Base-by-base conservation (phyloP, 2,329 filamentous ascomycete genomes). In the Pezicula carpinea region DNA sequence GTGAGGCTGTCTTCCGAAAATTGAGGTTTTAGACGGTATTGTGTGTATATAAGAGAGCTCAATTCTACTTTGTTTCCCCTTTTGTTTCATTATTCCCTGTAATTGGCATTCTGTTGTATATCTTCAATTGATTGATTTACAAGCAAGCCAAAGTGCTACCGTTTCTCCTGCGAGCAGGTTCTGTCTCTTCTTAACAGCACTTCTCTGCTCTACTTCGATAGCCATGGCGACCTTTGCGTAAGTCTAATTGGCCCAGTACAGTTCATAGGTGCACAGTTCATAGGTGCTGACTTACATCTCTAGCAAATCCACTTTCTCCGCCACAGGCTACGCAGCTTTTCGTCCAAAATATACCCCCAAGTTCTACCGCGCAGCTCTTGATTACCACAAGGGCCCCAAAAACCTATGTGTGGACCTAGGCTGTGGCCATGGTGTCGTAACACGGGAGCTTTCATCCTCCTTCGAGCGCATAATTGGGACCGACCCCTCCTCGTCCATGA, bases 381-480 rank as follows among this genome's bases (percentile, higher is more conserved):
- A 61, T 18, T 83, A 77, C 61, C 78, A 83, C 61, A 65, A 68
- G 19, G 58, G 60, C 51, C 17, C 66, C 57, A 50, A 59, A 8
- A 59, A 58, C 3, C 58, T 66, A 17, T 66, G 66, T 44, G 60
- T 85, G 7, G 82, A 85, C 59, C 66, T 85, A n/a, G 82, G 82
- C 41, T 81, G 77, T 54, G 82, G 82, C 3, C 80, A 82, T 50
- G 82, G 80, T 18, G 67, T 78, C 43, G 72, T 82, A 18, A 68
- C 78, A 6, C 74, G 77, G 6, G 70, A 70, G 21, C 66, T 86
- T 23, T 69, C 73, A 41, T 65, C 70, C n/a, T 63, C 68, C 53
- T 85, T 85, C 62, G 61, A 60, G 5, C 64, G 62, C 17, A 69
- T 77, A 18, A 59, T 78, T 21, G 81, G 72, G 23, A 71, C 76